These are phyloP conservation scores for Magnolia changhungtana DNA, from an alignment of 164 flowering plant species.

Conservation along the genomic window DNA sequence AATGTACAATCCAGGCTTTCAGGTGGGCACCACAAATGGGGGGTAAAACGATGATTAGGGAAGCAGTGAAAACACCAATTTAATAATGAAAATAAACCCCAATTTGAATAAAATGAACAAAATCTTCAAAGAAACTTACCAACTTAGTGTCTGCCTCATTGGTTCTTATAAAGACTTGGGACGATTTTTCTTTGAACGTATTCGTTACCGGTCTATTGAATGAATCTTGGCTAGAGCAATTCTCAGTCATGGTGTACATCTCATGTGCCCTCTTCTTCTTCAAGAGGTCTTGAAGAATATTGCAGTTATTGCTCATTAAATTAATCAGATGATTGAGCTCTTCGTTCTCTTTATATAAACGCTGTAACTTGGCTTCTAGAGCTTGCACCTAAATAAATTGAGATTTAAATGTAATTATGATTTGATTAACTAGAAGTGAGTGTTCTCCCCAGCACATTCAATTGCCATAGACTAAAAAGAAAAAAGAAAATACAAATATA, in stretches of 20 bases:
- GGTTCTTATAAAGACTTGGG: constrained; percentile 24
- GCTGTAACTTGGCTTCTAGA: constrained; percentile 22
- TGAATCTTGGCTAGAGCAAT: constrained; percentile 9
- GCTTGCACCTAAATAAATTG: constrained; percentile 17
- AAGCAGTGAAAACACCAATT: not conserved
- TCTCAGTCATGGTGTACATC: constrained; percentile 1
- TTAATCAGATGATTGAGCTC: constrained; percentile 21
- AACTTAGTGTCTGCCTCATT: constrained; percentile 25
- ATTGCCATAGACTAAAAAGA: not conserved
- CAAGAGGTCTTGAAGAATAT: constrained; percentile 18
- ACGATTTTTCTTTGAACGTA: constrained; percentile 10
- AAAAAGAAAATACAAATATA: not conserved
- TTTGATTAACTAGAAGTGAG: not conserved
- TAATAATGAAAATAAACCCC: not conserved
- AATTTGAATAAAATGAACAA: not conserved
- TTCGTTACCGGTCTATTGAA: constrained; percentile 17
- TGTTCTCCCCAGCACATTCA: not conserved
- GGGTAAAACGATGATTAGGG: not conserved
- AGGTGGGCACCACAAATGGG: too few relatives aligned
- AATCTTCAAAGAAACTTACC: constrained; percentile 15
- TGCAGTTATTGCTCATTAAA: constrained; percentile 22
- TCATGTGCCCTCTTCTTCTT: constrained; percentile 3
- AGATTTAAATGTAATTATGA: not conserved
- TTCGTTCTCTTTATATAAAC: constrained; percentile 33
- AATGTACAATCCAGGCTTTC: too few relatives aligned